Conservation (phyloP, 2,329 filamentous ascomycete species). For the Cladosporium sp. region DNA sequence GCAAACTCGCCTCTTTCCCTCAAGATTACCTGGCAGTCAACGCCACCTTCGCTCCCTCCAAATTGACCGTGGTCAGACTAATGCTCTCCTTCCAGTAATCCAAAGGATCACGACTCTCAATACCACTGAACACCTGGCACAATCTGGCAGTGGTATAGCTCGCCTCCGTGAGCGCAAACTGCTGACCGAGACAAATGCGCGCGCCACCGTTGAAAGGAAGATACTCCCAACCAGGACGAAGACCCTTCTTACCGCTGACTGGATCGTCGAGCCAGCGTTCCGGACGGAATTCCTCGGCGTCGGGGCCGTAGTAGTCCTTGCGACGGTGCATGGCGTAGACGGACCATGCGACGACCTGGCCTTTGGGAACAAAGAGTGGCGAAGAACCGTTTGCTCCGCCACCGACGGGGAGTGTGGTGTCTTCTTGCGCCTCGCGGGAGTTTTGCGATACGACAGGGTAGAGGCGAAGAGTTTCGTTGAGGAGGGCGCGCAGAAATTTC, state of each 20-base stretch:
- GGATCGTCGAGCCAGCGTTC: slow-evolving; percentile 36
- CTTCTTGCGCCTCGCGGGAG: slow-evolving; percentile 64
- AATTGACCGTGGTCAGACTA: slow-evolving; percentile 27
- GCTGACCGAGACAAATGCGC: slow-evolving; percentile 22
- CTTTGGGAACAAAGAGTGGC: slow-evolving; percentile 64
- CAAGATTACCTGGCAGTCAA: slow-evolving; percentile 20
- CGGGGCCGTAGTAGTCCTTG: slow-evolving; percentile 43
- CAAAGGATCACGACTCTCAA: slow-evolving; percentile 28
- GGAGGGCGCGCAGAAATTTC: slow-evolving; percentile 50
- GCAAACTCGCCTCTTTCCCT: no score
- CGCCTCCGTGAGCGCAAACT: slow-evolving; percentile 16
- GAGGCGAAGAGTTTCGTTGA: slow-evolving; percentile 74
- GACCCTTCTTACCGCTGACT: slow-evolving; percentile 26
- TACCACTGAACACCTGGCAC: slow-evolving; percentile 63
- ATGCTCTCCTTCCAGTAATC: slow-evolving; percentile 28
- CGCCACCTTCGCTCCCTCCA: slow-evolving; percentile 27
- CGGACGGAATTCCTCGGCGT: slow-evolving; percentile 39
- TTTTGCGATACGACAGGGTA: slow-evolving; percentile 80
- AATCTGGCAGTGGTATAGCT: slow-evolving; percentile 40
- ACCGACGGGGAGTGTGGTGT: slow-evolving; percentile 71
- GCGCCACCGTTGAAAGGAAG: slow-evolving; percentile 35
- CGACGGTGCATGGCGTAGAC: slow-evolving; percentile 71
- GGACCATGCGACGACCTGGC: slow-evolving; percentile 62
- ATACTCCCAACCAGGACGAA: slow-evolving; percentile 34
- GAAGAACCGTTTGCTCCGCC: slow-evolving; percentile 48